Evolutionary conservation across 768 basidiomycete genomes (phyloP).

Genomic region (Gloeostereum incarnatum): DNA sequence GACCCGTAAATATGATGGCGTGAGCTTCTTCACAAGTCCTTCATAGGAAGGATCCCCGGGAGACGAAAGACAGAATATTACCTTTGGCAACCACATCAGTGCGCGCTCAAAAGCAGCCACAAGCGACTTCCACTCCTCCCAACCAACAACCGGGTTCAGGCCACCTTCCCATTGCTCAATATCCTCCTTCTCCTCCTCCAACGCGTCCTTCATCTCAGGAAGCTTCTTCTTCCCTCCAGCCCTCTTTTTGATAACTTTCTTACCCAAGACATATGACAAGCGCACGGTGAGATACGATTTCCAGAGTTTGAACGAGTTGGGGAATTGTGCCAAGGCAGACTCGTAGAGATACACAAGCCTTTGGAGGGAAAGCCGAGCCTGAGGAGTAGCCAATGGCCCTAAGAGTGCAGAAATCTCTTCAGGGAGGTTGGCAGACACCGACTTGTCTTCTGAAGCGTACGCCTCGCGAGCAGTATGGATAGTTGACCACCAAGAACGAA

Average conservation of each 20-base stretch:
- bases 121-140: conserved; percentile 90
- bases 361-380: conserved; percentile 69
- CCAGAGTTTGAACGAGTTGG: conserved; percentile 92
- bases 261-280: conserved; percentile 81
- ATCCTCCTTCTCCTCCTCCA: conserved; percentile 78
- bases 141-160: conserved; percentile 84
- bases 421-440: conserved; percentile 36
- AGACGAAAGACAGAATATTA: too few relatives aligned
- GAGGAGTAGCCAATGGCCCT: conserved; percentile 70
- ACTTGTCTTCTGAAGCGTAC: conserved; percentile 45
- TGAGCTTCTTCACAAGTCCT: too few relatives aligned
- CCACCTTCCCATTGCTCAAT: conserved; percentile 81
- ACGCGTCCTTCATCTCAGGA: conserved; percentile 81
- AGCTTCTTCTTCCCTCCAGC: conserved; percentile 88
- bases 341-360: conserved; percentile 91
- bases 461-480: conserved; percentile 69
- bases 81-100: conserved; percentile 90
- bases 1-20: too few relatives aligned
- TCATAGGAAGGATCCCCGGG: too few relatives aligned
- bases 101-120: conserved; percentile 87
- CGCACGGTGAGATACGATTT: conserved; percentile 83
- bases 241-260: conserved; percentile 57
- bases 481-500: conserved; percentile 89
- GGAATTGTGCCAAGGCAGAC: conserved; percentile 79
- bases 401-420: conserved; percentile 51